Base-by-base conservation (phyloP, 2,329 filamentous ascomycete species). In the Didymella pinodella region DNA sequence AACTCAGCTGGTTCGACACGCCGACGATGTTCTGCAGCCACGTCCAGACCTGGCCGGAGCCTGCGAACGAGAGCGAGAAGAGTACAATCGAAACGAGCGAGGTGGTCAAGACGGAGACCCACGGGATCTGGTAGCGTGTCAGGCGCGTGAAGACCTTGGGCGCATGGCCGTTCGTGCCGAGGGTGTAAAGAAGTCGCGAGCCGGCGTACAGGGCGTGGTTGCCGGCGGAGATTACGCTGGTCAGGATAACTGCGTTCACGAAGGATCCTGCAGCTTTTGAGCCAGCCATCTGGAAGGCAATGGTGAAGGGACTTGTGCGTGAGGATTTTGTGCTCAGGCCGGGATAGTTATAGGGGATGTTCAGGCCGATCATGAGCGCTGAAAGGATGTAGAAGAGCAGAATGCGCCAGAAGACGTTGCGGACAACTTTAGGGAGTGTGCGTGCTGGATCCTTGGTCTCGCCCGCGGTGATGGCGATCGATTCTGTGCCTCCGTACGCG, bases 341-440 rank as follows among this genome's bases (percentile, higher is more conserved):
- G 2, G 74, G 68, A 38, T 69, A 67, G 63, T 78, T 65, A 58
- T 77, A 76, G 1, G 77, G 75, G n/a, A 81, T 73, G 41, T 80
- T 73, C 4, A 81, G 67, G 12, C 79, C 79, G 31, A 81, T 72
- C 59, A 81, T 72, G 29, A 79, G 72, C 0, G 78, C 69, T 4
- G 75, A 75, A 18, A 81, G 63, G 43, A 81, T 69, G 62, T 80
- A 81, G 69, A 81, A 81, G 25, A 74, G 51, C 22, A 73, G 31
- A 40, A 81, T 79, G 40, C 79, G 77, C 79, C 79, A 81, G 77
- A 97, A 97, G 22, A 97, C 92, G 75, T 96, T 93, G 79, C 96
- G 96, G 70, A 96, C 88, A 12, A 93, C 93, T 0, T 88, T 92
- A 0, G 93, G 93, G 0, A 97, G 83, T 1, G 90, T 91, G 73